phyloP scores from a whole-genome alignment of 495 filamentous ascomycete genomes.

The Rhypophila decipiens region DNA sequence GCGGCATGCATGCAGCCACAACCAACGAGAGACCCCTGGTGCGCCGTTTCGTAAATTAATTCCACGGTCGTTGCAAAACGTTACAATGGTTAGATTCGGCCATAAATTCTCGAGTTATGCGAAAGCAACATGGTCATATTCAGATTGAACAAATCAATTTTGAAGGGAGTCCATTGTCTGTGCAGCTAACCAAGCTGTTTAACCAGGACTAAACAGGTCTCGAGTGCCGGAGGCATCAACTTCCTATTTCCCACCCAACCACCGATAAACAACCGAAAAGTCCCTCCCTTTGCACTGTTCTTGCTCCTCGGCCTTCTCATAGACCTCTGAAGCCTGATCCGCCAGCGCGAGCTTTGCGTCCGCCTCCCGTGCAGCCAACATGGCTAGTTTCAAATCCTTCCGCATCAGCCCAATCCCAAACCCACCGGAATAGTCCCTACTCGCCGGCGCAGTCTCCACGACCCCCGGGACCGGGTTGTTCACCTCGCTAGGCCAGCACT shows the following conservation, averaged over 20 bases:
- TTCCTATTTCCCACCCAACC: slow-evolving; percentile 53
- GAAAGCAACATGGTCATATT: no score
- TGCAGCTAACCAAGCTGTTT: no score
- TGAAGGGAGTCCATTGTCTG: no score
- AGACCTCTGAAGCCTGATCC: slow-evolving; percentile 58
- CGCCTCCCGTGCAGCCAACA: slow-evolving; percentile 63
- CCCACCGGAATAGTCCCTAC: slow-evolving; percentile 69
- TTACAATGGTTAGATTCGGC: no score
- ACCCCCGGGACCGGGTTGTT: slow-evolving; percentile 94
- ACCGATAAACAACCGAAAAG: slow-evolving; percentile 81
- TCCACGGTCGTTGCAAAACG: no score
- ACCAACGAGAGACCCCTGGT: no score
- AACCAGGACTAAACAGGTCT: no score
- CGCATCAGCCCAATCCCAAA: slow-evolving; percentile 81
- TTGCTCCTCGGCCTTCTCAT: slow-evolving; percentile 53
- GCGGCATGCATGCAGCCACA: no score
- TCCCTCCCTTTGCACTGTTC: slow-evolving; percentile 64
- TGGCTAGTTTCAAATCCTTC: slow-evolving; percentile 72
- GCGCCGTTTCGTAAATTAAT: no score
- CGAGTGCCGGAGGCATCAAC: no score
- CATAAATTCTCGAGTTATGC: no score
- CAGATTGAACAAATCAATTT: no score
- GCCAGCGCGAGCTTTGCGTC: slow-evolving; percentile 61
- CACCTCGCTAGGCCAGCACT: slow-evolving; percentile 85
- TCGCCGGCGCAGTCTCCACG: slow-evolving; percentile 62